Evolutionary conservation across 2,329 filamentous ascomycete genomes (phyloP), one percentile per base, ranked within the genome.

Genomic region (Akanthomyces lecanii): DNA sequence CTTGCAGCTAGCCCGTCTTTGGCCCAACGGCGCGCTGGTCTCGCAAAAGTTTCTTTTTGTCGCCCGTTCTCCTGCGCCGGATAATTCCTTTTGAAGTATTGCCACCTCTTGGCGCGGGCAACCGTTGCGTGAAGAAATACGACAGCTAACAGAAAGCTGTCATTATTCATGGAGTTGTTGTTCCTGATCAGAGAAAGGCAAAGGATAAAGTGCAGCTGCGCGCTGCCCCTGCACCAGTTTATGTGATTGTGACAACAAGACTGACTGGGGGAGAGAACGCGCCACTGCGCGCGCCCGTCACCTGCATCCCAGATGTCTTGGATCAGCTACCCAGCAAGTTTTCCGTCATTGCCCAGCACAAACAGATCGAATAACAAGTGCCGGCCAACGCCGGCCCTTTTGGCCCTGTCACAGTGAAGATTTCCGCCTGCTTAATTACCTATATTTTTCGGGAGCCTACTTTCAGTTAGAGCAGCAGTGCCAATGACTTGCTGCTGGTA

Each of bases 181-280:
- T 36, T 36, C 33, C 33, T 30, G 11, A 16, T 53, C 30, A 25
- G 36, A 54, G 21, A 12, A 38, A 25, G 12, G n/a, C 16, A 2
- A 48, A 23, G 23, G 14, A 25, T 28, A 16, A 28, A 48, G 45
- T 16, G 45, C 21, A 12, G n/a, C 42, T 21, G 42, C 5, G 42
- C 10, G 18, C 33, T 11, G 5, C 33, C 48, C 51, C 18, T 38
- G 33, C 52, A 18, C 5, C n/a, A 21, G 36, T 23, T 36, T 51
- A 45, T 60, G 36, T 60, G 56, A 60, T 60, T 51, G 57, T 60
- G 57, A 60, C 18, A 51, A 52, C 10, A n/a, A 48, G 25, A 47
- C 44, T 25, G 48, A 42, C 55, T 25, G 40, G 57, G 56, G 33
- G 38, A 16, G 16, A 7, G 14, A 50, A 52, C 57, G 57, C 23